Base-by-base conservation (phyloP, 345 rosid species). In the Populus davidiana region DNA sequence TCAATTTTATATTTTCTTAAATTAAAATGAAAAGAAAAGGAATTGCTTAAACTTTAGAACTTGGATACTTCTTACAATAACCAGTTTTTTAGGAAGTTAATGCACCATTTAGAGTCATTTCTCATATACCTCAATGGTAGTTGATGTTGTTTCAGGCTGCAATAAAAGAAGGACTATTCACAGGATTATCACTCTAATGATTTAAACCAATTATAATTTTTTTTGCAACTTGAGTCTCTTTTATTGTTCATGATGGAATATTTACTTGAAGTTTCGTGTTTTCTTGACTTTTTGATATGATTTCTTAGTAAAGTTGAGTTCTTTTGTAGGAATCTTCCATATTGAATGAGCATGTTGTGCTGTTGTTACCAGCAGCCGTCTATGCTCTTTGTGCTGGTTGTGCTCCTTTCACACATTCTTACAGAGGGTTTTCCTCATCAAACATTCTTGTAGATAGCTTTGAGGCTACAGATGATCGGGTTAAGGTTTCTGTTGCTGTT, bases 321-420 rank as follows among this genome's bases (percentile, higher is more conserved):
- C 70, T 70, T 83, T 41, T 79, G 54, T 76, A 95, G 99, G 97
- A 90, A 35, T 79, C 84, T 81, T 83, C 77, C 67, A 33, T 82
- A 62, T 84, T 87, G 78, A 84, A 89, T 82, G 94, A 89, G 73
- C 79, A 81, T 66, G 76, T 82, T 80, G 89, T 88, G 69, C 61
- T 81, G 70, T 85, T 93, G 84, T 78, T 91, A 85, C 98, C 99
- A 25, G 93, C 91, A 52, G 97, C 98, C 73, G 83, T 90, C 52
- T 90, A 83, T 89, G 90, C 97, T 47, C 87, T 95, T 82, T 93
- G 90, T 85, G 84, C 86, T 86, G 98, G 98, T 73, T 88, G 79
- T 75, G 84, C 85, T 43, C 86, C 92, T 71, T 88, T 89, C 68
- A 78, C 69, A 69, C 81, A 68, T 78, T 67, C 65, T 80, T 83